Percentiles rank a stretch among this genome's conserved stretches.
Evolutionary conservation across 2,329 filamentous ascomycete genomes (phyloP).

Genomic region (Paracamarosporium sp.): DNA sequence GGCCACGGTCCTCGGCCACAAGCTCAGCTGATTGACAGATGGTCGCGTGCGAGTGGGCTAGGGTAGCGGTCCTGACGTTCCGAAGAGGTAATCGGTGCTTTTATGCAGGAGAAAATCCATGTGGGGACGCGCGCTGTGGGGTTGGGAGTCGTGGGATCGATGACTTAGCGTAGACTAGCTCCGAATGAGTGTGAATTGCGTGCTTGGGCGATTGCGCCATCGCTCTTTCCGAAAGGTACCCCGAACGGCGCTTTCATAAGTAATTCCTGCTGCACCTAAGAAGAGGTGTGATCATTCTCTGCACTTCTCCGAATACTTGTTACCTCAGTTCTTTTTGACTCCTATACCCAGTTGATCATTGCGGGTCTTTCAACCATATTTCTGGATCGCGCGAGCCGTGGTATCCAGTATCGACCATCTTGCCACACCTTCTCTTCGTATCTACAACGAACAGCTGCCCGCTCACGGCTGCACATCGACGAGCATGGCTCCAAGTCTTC

Average conservation of each 20-base stretch:
- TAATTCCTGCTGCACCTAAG: constrained; percentile 1
- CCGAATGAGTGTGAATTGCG: constrained; percentile 13
- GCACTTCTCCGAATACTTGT: neutral
- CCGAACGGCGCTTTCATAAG: constrained; percentile 4
- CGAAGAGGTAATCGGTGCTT: neutral
- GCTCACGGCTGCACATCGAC: neutral
- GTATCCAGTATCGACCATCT: neutral
- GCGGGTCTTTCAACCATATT: neutral
- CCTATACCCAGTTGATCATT: too few species aligned
- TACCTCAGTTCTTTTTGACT: neutral
- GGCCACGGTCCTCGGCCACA: constrained; percentile 7
- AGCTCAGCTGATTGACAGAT: neutral
- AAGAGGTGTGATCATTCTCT: neutral
- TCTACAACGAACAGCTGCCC: neutral
- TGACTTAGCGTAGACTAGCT: constrained; percentile 7
- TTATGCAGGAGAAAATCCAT: constrained; percentile 2
- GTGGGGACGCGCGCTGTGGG: constrained; percentile 7
- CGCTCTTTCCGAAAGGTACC: constrained; percentile 8
- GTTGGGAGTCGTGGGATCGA: neutral
- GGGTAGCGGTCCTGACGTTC: neutral
- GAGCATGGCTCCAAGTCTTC: constrained; percentile 39
- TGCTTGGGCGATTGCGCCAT: constrained; percentile 13
- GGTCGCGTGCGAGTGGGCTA: neutral
- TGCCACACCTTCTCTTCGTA: neutral
- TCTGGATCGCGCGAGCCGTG: neutral